Base-by-base conservation (phyloP, 306 rosid genomes). In the Medicago lupulina region DNA sequence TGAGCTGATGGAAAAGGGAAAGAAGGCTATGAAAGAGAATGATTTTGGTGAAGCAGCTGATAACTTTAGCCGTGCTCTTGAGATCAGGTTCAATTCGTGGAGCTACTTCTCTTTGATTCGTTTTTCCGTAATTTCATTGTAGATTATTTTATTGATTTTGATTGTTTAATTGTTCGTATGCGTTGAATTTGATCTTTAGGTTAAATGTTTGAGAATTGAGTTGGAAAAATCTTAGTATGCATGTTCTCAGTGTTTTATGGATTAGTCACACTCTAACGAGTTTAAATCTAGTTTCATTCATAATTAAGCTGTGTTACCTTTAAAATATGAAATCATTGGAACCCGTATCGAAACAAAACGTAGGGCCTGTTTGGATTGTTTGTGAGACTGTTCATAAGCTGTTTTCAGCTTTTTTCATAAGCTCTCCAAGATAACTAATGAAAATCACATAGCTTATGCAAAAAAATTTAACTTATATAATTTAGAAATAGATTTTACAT, bases 31-130 rank as follows among this genome's bases (percentile, higher is more conserved):
- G 77, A 92, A 89, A 49, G 90, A 85, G 15, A 53, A 65, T 36
- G 97, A 95, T 89, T 89, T 66, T 76, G 73, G 9, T 34, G 97
- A 92, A 78, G 97, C 97, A 50, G 83, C 89, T 58, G 97, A 95
- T 28, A 92, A 83, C 87, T 95, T 84, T 73, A 95, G 97, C 89
- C 97, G 97, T 73, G 91, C 93, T 79, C 91, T 95, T 1, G 99
- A 95, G 81, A 95, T 92, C 84, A 92, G 97, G 99, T 95, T 87
- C 75, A 4, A 8, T 70, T 41, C 49, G 15, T 74, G 51, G 17
- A 60, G n/a, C 40, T 47, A 49, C 65, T 70, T 58, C 57, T 8
- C 4, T 76, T 62, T 6, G 28, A 64, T 62, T 34, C 8, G 16
- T 11, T 75, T 49, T 39, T 68, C 11, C 17, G 14, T 28, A 11